A percentile compares a stretch with the other conserved stretches of the same genome.
These are phyloP conservation scores for Ocimum tenuiflorum DNA, from an alignment of 257 asterid genomes.

Conservation along the genomic window DNA sequence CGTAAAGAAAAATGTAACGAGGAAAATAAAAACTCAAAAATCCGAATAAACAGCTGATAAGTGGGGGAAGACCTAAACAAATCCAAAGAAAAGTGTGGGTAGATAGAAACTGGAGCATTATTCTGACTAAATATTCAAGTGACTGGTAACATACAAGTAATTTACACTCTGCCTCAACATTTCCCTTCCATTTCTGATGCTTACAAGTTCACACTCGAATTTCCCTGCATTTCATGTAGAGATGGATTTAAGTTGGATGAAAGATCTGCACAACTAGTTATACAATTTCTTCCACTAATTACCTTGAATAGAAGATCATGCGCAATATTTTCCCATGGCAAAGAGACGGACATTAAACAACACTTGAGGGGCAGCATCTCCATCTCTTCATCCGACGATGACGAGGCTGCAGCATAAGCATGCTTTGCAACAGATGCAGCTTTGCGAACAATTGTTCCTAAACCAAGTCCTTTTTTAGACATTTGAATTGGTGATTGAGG, in stretches of 20 bases:
- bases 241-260: background rate
- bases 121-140: background rate
- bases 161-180: slow-evolving; percentile 19
- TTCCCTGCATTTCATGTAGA: slow-evolving; percentile 45
- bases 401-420: slow-evolving; percentile 90
- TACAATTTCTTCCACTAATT: background rate
- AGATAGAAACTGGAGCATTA: background rate
- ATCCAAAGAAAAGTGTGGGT: background rate
- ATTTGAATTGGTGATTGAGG: slow-evolving; percentile 48
- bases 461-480: slow-evolving; percentile 48
- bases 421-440: slow-evolving; percentile 97
- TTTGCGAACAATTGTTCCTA: slow-evolving; percentile 63
- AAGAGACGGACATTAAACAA: slow-evolving; percentile 88
- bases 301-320: slow-evolving; percentile 93
- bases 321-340: slow-evolving; percentile 95
- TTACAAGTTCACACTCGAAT: slow-evolving; percentile 70
- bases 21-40: too few relatives aligned
- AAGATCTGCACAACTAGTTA: too few relatives aligned
- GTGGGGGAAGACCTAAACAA: background rate
- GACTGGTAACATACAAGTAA: slow-evolving; percentile 10
- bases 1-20: too few relatives aligned
- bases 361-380: slow-evolving; percentile 94
- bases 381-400: slow-evolving; percentile 78
- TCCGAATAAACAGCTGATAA: too few relatives aligned
- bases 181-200: background rate